Conservation (phyloP, 257 asterid species). For the Nicotiana tomentosiformis region DNA sequence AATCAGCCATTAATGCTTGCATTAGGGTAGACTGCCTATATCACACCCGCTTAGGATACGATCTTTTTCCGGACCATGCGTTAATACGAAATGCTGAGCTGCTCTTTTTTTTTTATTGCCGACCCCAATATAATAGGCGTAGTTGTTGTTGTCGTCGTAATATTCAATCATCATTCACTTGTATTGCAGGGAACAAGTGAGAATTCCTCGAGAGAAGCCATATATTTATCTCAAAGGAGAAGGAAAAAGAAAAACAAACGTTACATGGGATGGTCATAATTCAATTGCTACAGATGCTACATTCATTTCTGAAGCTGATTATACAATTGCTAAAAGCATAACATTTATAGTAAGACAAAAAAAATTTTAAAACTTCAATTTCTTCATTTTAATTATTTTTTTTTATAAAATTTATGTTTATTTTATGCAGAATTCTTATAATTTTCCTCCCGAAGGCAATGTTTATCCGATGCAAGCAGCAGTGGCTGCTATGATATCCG, state of each 20-base stretch:
- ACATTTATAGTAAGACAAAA: slow-evolving; percentile 5
- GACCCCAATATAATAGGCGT: too few relatives aligned
- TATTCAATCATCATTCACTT: neutral
- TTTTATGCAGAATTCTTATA: slow-evolving; percentile 6
- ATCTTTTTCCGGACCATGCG: too few relatives aligned
- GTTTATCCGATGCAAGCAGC: neutral
- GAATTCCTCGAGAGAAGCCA: slow-evolving; percentile 10
- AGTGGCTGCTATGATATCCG: slow-evolving; percentile 8
- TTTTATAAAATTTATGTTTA: neutral
- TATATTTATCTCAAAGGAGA: slow-evolving; percentile 17
- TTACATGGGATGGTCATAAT: slow-evolving; percentile 9
- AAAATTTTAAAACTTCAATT: neutral
- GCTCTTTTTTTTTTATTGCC: too few relatives aligned
- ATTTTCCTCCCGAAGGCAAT: slow-evolving; percentile 1
- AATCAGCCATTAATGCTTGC: too few relatives aligned
- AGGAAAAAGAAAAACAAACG: slow-evolving; percentile 4
- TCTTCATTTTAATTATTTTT: too few relatives aligned
- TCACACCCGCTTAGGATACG: too few relatives aligned
- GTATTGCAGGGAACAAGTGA: slow-evolving; percentile 8
- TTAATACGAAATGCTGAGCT: too few relatives aligned
- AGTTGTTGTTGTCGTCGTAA: too few relatives aligned
- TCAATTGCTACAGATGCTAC: neutral
- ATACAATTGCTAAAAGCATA: slow-evolving; percentile 3
- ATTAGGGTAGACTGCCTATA: too few relatives aligned
- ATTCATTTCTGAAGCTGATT: slow-evolving; percentile 7